Evolutionary conservation across 2,329 filamentous ascomycete genomes (phyloP).

Genomic region (Pyrenochaeta sp.): DNA sequence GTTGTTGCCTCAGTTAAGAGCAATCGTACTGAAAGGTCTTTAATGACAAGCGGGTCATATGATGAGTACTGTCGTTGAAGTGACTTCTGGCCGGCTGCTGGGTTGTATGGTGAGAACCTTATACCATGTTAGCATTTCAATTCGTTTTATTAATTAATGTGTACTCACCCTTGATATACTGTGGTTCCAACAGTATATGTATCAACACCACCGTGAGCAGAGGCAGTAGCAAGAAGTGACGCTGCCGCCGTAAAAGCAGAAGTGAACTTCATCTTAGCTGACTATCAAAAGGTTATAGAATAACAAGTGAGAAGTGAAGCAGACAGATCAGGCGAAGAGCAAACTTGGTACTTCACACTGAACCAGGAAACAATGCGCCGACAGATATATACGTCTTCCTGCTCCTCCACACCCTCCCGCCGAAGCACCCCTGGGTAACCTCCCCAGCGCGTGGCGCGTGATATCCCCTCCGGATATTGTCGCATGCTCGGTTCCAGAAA

Average conservation of each 20-base stretch:
- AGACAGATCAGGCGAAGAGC: neutral
- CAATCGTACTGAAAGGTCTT: conserved; percentile 31
- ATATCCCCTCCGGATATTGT: conserved; percentile 17
- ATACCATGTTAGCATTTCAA: neutral
- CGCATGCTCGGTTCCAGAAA: neutral
- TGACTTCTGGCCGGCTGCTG: conserved; percentile 30
- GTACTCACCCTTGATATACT: conserved; percentile 34
- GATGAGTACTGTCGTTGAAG: conserved; percentile 39
- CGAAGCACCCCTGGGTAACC: conserved; percentile 2
- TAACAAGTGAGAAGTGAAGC: conserved; percentile 3
- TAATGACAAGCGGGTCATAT: conserved; percentile 35
- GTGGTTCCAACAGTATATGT: conserved; percentile 32
- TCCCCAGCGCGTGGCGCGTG: conserved; percentile 8
- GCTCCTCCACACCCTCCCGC: no score
- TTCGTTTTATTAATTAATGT: no score
- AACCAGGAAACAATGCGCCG: neutral
- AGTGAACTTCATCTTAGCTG: conserved; percentile 31
- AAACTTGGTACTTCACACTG: neutral
- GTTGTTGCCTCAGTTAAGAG: neutral
- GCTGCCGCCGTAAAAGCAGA: conserved; percentile 21
- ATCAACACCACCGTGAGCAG: conserved; percentile 39
- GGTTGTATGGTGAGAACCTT: conserved; percentile 41
- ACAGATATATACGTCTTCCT: conserved; percentile 14
- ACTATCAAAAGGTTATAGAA: neutral
- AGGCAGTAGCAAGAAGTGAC: conserved; percentile 28